Conservation (phyloP, 768 basidiomycete genomes). For the Boletus tylopilopsis region DNA sequence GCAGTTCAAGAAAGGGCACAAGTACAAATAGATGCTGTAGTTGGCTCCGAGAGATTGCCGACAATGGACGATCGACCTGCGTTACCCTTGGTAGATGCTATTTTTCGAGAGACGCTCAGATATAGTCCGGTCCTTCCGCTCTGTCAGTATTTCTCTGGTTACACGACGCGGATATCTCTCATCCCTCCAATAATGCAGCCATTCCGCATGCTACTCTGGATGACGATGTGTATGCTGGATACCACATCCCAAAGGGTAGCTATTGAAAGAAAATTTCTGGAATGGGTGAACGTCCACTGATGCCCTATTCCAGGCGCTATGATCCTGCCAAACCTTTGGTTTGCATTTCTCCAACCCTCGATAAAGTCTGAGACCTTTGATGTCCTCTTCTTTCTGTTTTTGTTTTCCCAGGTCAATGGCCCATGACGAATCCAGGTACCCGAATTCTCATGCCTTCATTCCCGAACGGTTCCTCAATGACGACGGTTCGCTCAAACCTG, state of each 20-base stretch:
- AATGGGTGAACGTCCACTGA: background rate
- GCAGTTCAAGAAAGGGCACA: background rate
- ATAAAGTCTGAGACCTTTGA: too few species aligned
- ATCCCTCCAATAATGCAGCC: background rate
- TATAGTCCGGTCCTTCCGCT: background rate
- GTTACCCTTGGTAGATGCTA: background rate
- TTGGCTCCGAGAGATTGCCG: background rate
- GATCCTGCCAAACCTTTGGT: slow-evolving; percentile 8
- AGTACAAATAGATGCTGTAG: background rate
- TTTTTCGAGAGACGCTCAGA: background rate
- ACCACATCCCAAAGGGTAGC: slow-evolving; percentile 43
- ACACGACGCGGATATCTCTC: background rate
- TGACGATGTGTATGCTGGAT: slow-evolving; percentile 23
- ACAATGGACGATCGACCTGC: background rate
- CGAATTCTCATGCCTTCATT: background rate
- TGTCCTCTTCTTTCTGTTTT: too few species aligned
- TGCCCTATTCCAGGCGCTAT: background rate
- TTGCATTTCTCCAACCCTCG: background rate
- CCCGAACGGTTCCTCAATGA: background rate
- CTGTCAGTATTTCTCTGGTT: background rate
- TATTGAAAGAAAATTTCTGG: background rate
- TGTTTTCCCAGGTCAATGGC: background rate
- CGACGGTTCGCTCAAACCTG: too few species aligned
- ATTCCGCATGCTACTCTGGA: background rate
- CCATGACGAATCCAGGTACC: background rate